A percentile compares a stretch with the other conserved stretches of the same genome.
phyloP scores from a whole-genome alignment of 371 early-diverging fungal genomes.

The Mycotypha africana region DNA sequence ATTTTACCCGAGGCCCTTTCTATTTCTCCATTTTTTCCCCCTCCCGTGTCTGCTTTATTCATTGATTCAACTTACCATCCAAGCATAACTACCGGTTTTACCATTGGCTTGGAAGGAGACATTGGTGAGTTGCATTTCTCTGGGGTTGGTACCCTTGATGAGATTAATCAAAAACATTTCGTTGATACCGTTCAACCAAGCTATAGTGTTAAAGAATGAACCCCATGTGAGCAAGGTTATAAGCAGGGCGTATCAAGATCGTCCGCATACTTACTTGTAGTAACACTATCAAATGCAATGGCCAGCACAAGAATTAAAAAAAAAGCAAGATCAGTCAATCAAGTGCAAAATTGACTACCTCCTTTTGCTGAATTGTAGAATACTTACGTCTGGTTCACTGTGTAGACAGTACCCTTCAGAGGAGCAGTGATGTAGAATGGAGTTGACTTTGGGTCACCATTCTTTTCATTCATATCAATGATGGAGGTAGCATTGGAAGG shows the following conservation, averaged over 20 bases:
- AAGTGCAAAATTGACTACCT: too few relatives aligned
- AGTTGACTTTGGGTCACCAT: neutral
- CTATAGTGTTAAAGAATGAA: too few relatives aligned
- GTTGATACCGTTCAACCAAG: constrained; percentile 7
- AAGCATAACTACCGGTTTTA: neutral
- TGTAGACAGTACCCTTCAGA: neutral
- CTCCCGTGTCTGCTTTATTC: too few relatives aligned
- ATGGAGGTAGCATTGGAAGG: too few relatives aligned
- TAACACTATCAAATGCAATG: neutral
- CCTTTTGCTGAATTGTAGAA: too few relatives aligned
- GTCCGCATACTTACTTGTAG: neutral
- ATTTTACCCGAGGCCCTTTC: too few relatives aligned
- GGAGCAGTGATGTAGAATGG: neutral
- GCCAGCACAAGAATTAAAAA: neutral
- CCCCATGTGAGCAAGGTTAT: too few relatives aligned
- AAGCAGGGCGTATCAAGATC: too few relatives aligned
- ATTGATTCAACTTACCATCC: constrained; percentile 10
- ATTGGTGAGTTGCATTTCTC: neutral
- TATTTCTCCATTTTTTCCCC: too few relatives aligned
- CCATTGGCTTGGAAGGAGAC: neutral
- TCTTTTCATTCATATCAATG: too few relatives aligned
- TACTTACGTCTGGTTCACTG: neutral
- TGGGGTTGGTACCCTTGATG: neutral
- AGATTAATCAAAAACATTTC: constrained; percentile 2
- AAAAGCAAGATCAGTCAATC: too few relatives aligned